Evolutionary conservation across 2,329 filamentous ascomycete species (phyloP), one percentile per base, ranked within the genome.

Genomic region (Cladosporium sp.): DNA sequence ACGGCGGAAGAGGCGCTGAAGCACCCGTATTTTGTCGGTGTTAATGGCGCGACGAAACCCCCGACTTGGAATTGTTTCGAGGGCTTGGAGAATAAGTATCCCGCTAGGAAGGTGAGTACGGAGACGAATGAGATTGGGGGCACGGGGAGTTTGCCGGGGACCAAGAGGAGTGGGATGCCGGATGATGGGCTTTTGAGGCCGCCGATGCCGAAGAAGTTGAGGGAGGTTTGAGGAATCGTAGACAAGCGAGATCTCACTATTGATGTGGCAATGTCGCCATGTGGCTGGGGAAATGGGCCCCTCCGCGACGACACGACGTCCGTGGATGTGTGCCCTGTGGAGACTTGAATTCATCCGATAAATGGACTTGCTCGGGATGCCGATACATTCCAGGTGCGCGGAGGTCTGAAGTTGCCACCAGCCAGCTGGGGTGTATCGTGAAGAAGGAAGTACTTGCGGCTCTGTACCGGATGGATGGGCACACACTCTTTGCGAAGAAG

Each of bases 41-140:
- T 49, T 12, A 52, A 58, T 18, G 62, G 59, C n/a, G 58, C 52
- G 18, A 57, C 59, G 8, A 62, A 58, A 49, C 49, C 57, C 53
- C 80, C 93, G 15, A 85, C 79, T 35, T 78, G 82, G 33, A 93
- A 95, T 64, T 96, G 90, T 64, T 98, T 98, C 59, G 89, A 95
- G 62, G 90, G 91, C 0, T 78, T 90, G 46, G 88, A 89, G 69
- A 83, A 83, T 55, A 88, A 93, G 62, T 98, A 98, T 67, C 93
- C 93, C 0, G 84, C 90, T 62, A 79, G 93, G 7, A 81, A 92
- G 42, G 91, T 98, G 35, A 95, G 86, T 85, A 94, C 60, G 61
- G 93, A 98, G 62, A 90, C 96, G 65, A 95, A 95, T 60, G 93
- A 97, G 68, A 96, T 97, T 50, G 78, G 88, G n/a, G 84, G 85